A percentile compares a stretch with the other conserved stretches of the same genome.
phyloP scores from a whole-genome alignment of 2,329 filamentous ascomycete species.

The Corniculantispora saksenae region DNA sequence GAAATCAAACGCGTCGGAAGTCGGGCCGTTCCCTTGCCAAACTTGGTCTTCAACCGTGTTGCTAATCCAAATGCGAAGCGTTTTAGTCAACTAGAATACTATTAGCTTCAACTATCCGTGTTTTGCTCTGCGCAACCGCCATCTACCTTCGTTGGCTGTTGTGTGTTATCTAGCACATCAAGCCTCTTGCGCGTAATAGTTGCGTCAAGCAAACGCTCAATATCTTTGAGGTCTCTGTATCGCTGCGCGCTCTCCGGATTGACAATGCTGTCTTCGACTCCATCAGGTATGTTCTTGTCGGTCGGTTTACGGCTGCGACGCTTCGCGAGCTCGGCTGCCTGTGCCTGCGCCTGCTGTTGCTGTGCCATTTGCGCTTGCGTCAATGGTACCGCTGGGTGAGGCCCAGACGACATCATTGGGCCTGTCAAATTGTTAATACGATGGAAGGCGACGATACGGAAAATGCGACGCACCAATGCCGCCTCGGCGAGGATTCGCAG shows the following conservation, averaged over 20 bases:
- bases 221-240: slow-evolving; percentile 81
- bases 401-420: slow-evolving; percentile 57
- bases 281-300: slow-evolving; percentile 92
- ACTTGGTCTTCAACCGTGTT: slow-evolving; percentile 94
- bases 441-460: background rate
- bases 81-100: slow-evolving; percentile 66
- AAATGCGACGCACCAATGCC: slow-evolving; percentile 49
- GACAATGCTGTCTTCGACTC: slow-evolving; percentile 78
- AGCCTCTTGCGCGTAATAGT: slow-evolving; percentile 92
- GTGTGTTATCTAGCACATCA: slow-evolving; percentile 82
- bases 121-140: background rate
- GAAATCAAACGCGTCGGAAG: slow-evolving; percentile 79
- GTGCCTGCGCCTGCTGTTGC: slow-evolving; percentile 53
- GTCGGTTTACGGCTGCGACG: slow-evolving; percentile 86
- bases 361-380: slow-evolving; percentile 55
- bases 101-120: slow-evolving; percentile 19
- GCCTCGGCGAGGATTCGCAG: slow-evolving; percentile 50
- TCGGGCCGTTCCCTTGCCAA: slow-evolving; percentile 75
- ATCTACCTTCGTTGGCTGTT: slow-evolving; percentile 67
- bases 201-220: slow-evolving; percentile 86
- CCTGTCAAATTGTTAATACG: slow-evolving; percentile 37
- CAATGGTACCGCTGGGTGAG: slow-evolving; percentile 52
- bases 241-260: slow-evolving; percentile 74
- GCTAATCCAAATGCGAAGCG: slow-evolving; percentile 88
- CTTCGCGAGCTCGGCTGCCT: slow-evolving; percentile 68